Percentiles rank a stretch among this genome's conserved stretches.
Evolutionary conservation across 192 early-diverging fungal species (phyloP).

Genomic region (Thamnidium elegans): DNA sequence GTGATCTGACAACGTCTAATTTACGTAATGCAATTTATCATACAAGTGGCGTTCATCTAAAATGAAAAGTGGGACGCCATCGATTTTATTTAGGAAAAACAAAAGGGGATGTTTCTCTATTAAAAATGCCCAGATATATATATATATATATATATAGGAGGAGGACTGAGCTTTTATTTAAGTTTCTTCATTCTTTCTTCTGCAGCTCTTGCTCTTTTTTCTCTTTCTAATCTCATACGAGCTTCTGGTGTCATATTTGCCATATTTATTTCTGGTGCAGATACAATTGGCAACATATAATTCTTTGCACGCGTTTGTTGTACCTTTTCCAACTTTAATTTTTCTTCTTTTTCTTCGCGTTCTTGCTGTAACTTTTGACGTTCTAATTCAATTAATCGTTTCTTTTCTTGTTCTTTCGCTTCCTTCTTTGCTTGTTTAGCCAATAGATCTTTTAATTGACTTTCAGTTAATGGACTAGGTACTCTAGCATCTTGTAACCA

Average conservation of each 20-base stretch:
- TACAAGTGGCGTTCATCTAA: too few species aligned
- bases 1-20: too few species aligned
- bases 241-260: conserved; percentile 62
- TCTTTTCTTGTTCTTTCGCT: conserved; percentile 59
- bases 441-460: conserved; percentile 65
- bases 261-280: conserved; percentile 31
- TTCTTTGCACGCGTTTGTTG: conserved; percentile 5
- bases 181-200: conserved; percentile 51
- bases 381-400: conserved; percentile 49
- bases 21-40: too few species aligned
- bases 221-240: conserved; percentile 69
- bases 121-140: too few species aligned
- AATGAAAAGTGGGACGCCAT: too few species aligned
- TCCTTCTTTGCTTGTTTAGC: conserved; percentile 60
- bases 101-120: too few species aligned
- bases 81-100: too few species aligned
- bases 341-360: conserved; percentile 20
- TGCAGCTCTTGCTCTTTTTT: conserved; percentile 74
- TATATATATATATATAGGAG: too few species aligned
- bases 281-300: conserved; percentile 22
- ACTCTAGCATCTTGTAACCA: conserved; percentile 58
- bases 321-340: conserved; percentile 25
- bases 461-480: conserved; percentile 69
- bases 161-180: not conserved
- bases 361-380: conserved; percentile 37